Percentiles rank a stretch among this genome's conserved stretches.
These are phyloP conservation scores for Schizopora paradoxa DNA, from an alignment of 1,284 basidiomycete genomes.

Conservation along the genomic window DNA sequence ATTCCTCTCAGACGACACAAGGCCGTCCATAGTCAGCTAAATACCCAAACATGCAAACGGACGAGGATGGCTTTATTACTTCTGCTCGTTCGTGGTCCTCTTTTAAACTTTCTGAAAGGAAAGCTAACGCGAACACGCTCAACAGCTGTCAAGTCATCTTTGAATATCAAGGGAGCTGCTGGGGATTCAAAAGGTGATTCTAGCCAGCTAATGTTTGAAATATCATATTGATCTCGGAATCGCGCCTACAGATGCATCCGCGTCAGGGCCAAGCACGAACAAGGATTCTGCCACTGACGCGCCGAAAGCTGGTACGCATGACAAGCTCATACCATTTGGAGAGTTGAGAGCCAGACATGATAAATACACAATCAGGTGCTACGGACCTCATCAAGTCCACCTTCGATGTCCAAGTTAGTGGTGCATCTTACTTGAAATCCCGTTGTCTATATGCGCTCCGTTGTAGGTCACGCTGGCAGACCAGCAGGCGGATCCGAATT, in stretches of 20 bases:
- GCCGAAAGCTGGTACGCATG: constrained; percentile 11
- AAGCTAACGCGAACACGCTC: neutral
- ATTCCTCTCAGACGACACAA: no score
- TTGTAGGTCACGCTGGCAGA: constrained; percentile 94
- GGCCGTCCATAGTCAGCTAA: no score
- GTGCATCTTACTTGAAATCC: neutral
- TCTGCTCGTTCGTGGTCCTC: neutral
- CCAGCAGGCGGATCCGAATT: constrained; percentile 94
- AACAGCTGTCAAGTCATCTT: constrained; percentile 7
- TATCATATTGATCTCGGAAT: no score
- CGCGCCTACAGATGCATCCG: no score
- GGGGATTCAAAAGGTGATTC: no score
- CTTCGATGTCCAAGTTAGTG: constrained; percentile 22
- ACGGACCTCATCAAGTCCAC: constrained; percentile 19
- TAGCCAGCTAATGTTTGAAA: no score
- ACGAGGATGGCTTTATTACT: constrained; percentile 16
- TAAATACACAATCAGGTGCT: constrained; percentile 3
- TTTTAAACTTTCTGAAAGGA: neutral
- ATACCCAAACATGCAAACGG: constrained; percentile 17
- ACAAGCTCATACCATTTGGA: neutral
- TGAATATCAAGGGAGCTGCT: constrained; percentile 10
- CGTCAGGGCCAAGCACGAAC: neutral
- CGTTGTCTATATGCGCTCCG: neutral
- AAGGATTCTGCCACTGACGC: constrained; percentile 1
- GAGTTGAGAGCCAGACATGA: neutral